These are phyloP conservation scores for Cytospora paraplurivora DNA, from an alignment of 2,329 filamentous ascomycete species.

Conservation along the genomic window DNA sequence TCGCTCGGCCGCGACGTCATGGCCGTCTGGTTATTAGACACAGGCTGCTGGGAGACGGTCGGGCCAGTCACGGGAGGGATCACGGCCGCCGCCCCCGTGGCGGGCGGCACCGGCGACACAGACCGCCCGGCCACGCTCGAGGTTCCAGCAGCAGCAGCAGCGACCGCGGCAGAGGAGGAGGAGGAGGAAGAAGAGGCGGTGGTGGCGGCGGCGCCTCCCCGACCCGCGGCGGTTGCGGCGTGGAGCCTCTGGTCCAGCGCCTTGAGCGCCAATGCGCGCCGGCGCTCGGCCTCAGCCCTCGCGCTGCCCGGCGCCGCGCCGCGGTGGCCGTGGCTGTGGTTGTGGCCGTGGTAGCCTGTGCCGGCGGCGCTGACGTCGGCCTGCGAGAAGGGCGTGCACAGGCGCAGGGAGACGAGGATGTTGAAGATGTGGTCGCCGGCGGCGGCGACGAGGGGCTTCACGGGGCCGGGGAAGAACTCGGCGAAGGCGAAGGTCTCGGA, in stretches of 20 bases:
- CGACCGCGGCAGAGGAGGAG: background rate
- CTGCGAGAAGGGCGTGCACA: constrained; percentile 84
- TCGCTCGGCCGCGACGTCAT: constrained; percentile 57
- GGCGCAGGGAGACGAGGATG: constrained; percentile 69
- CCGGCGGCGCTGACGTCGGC: constrained; percentile 74
- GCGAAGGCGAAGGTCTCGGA: constrained; percentile 96
- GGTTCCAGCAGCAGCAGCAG: constrained; percentile 3
- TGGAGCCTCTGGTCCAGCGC: constrained; percentile 90
- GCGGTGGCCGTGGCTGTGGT: constrained; percentile 53
- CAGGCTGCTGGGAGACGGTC: constrained; percentile 59
- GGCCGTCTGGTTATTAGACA: constrained; percentile 56
- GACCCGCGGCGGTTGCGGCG: constrained; percentile 64
- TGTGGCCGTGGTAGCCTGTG: constrained; percentile 45
- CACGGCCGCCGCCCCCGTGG: constrained; percentile 44
- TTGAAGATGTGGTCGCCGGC: constrained; percentile 76
- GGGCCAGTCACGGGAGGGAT: constrained; percentile 50
- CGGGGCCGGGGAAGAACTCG: constrained; percentile 87
- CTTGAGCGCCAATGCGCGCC: constrained; percentile 85
- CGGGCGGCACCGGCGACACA: constrained; percentile 41
- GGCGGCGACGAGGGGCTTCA: constrained; percentile 75
- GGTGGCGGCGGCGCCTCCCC: background rate
- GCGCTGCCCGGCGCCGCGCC: constrained; percentile 66
- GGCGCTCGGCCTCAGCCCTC: constrained; percentile 86
- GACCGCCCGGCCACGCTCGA: constrained; percentile 8
- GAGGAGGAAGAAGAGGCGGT: too few species aligned